Conservation (phyloP, 2,329 filamentous ascomycete species). For the Geosmithia flava region DNA sequence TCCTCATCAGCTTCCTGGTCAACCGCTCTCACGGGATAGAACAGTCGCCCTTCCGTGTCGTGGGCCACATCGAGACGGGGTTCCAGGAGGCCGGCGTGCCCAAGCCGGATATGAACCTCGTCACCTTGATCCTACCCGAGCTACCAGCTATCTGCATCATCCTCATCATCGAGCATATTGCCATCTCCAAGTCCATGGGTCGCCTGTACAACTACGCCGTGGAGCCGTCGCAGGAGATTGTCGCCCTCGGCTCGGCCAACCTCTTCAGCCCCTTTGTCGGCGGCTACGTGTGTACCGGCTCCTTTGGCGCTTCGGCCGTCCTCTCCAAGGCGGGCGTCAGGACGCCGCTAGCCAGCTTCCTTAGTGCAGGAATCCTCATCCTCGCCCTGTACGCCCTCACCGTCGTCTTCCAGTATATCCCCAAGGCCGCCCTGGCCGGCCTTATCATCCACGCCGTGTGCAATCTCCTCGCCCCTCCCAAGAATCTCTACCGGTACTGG, state of each 20-base stretch:
- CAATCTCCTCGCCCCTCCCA: conserved; percentile 62
- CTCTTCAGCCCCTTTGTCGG: conserved; percentile 65
- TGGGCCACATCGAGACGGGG: conserved; percentile 54
- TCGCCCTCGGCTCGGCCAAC: conserved; percentile 67
- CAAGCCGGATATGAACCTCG: conserved; percentile 37
- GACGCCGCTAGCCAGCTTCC: conserved; percentile 66
- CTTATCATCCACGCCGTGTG: conserved; percentile 78
- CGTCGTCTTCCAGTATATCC: conserved; percentile 72
- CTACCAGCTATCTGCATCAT: conserved; percentile 66
- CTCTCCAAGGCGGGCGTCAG: conserved; percentile 75
- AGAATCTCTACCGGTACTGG: conserved; percentile 69
- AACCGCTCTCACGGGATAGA: conserved; percentile 39
- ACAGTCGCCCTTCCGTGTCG: conserved; percentile 44
- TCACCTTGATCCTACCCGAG: conserved; percentile 45
- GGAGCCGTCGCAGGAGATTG: conserved; percentile 66
- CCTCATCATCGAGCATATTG: conserved; percentile 70
- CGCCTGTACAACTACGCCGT: conserved; percentile 70
- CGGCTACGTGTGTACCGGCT: conserved; percentile 30
- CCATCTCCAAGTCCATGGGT: conserved; percentile 74
- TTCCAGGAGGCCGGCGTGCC: conserved; percentile 55
- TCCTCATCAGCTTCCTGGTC: conserved; percentile 57
- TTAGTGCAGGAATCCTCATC: conserved; percentile 64
- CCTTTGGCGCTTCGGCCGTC: conserved; percentile 60
- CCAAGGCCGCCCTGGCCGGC: conserved; percentile 55
- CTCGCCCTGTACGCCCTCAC: conserved; percentile 69